Conservation (phyloP, 495 filamentous ascomycete genomes). For the Neohortaea acidophila region DNA sequence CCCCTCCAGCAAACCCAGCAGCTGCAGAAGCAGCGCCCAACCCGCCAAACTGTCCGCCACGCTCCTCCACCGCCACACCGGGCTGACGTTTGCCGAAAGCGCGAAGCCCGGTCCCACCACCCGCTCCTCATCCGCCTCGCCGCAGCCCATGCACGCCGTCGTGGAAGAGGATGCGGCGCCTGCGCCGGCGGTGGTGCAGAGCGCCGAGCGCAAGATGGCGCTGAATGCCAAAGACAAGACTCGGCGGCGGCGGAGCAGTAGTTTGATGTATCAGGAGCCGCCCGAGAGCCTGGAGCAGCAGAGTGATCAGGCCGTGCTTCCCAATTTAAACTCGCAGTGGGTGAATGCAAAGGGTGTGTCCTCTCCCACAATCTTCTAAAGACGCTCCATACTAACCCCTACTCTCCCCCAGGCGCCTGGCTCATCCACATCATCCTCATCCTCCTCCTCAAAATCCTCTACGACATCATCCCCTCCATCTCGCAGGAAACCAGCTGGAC, state of each 20-base stretch:
- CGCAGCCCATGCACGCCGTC: neutral
- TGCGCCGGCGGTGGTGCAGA: conserved; percentile 9
- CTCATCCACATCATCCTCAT: conserved; percentile 91
- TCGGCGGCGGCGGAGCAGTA: conserved; percentile 80
- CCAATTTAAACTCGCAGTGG: conserved; percentile 96
- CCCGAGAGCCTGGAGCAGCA: conserved; percentile 86
- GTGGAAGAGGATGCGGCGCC: neutral
- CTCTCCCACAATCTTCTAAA: neutral
- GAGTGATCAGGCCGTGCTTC: conserved; percentile 85
- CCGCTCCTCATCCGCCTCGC: neutral
- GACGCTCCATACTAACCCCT: no score
- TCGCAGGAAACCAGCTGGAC: conserved; percentile 98
- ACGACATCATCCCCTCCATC: conserved; percentile 83
- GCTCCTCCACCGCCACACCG: conserved; percentile 3
- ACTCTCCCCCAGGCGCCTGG: conserved; percentile 67
- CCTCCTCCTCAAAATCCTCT: conserved; percentile 77
- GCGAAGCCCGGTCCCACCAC: conserved; percentile 1
- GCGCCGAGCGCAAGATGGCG: conserved; percentile 13
- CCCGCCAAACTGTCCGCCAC: conserved; percentile 18
- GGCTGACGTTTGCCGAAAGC: conserved; percentile 16
- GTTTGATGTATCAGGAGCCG: conserved; percentile 90
- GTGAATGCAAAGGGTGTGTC: conserved; percentile 89
- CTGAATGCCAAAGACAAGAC: conserved; percentile 4
- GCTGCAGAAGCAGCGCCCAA: conserved; percentile 1
- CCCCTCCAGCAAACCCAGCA: neutral